Percentiles rank a stretch among this genome's conserved stretches.
phyloP scores from a whole-genome alignment of 73 alveolate species.

The Paraurostyla sp. region DNA sequence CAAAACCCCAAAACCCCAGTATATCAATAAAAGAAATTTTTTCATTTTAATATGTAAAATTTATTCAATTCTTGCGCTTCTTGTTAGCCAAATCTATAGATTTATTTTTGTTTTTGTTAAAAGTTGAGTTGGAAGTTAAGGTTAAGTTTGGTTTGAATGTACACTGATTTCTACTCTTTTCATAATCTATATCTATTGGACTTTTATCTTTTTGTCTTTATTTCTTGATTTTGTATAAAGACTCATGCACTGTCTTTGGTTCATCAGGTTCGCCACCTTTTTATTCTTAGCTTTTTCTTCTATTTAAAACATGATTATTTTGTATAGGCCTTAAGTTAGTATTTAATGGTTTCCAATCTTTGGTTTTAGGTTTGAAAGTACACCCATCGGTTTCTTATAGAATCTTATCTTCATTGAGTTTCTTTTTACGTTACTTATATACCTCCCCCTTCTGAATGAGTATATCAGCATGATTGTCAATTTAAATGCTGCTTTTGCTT shows the following conservation, averaged over 20 bases:
- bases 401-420: neutral
- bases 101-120: too few relatives aligned
- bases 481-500: neutral
- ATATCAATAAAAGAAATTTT: too few relatives aligned
- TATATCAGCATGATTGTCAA: neutral
- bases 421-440: neutral
- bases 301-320: neutral
- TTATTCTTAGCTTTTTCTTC: conserved; percentile 6
- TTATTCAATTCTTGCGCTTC: too few relatives aligned
- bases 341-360: conserved; percentile 11
- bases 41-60: too few relatives aligned
- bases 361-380: conserved; percentile 13
- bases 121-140: too few relatives aligned
- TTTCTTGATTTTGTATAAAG: conserved; percentile 1
- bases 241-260: conserved; percentile 14
- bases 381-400: neutral
- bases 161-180: conserved; percentile 29
- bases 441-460: neutral
- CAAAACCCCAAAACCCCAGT: too few relatives aligned
- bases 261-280: too few relatives aligned
- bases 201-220: neutral
- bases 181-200: neutral
- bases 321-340: neutral
- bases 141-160: conserved; percentile 23
- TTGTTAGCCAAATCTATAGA: too few relatives aligned